Evolutionary conservation across 108 stramenopile species (phyloP).

Genomic region (Skeletonema costatum): DNA sequence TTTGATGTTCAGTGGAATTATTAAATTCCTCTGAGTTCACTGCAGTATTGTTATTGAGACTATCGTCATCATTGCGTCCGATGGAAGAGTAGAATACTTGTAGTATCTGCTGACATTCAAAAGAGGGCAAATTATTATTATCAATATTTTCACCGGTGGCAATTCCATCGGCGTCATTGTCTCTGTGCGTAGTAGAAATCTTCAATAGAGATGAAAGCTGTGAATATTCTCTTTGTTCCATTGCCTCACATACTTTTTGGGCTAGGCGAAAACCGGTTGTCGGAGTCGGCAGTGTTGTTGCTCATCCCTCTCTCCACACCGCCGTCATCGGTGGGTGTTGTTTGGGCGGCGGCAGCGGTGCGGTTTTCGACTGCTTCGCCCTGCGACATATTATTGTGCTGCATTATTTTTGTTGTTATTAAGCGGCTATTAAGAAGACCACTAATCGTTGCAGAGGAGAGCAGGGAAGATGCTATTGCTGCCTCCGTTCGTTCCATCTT

Average conservation of each 20-base stretch:
- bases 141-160: not conserved
- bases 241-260: constrained; percentile 3
- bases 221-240: constrained; percentile 10
- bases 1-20: constrained; percentile 11
- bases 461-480: too few relatives aligned
- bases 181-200: not conserved
- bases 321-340: not conserved
- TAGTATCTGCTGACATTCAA: constrained; percentile 2
- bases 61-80: not conserved
- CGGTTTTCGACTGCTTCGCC: too few relatives aligned
- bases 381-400: too few relatives aligned
- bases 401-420: too few relatives aligned
- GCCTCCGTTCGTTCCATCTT: too few relatives aligned
- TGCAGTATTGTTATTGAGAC: not conserved
- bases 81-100: constrained; percentile 23
- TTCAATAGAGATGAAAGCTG: not conserved
- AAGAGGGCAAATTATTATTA: not conserved
- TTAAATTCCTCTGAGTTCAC: too few relatives aligned
- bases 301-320: not conserved
- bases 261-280: not conserved
- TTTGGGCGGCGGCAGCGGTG: too few relatives aligned
- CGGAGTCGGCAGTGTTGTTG: not conserved
- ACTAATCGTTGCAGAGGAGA: too few relatives aligned
- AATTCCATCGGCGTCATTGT: not conserved
- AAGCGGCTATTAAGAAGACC: too few relatives aligned